Percentiles rank a stretch among this genome's conserved stretches.
These are phyloP conservation scores for Trametes polyzona DNA, from an alignment of 1,284 basidiomycete species.

Conservation along the genomic window DNA sequence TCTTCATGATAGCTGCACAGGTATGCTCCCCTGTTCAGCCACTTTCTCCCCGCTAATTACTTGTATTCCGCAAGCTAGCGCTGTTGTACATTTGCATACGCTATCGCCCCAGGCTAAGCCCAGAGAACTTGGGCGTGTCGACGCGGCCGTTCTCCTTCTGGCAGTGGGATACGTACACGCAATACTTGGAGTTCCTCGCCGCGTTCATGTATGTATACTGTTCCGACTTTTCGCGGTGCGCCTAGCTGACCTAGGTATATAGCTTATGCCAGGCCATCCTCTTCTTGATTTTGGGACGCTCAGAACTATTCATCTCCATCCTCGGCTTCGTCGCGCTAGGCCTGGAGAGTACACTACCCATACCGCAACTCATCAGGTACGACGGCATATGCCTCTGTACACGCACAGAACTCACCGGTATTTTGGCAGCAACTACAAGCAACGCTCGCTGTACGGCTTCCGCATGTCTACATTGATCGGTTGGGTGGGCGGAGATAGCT, in stretches of 20 bases:
- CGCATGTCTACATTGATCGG: constrained; percentile 80
- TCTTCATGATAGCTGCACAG: constrained; percentile 83
- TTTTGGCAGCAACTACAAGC: constrained; percentile 67
- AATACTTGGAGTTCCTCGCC: constrained; percentile 85
- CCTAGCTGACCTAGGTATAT: constrained; percentile 21
- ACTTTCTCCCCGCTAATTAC: constrained; percentile 6
- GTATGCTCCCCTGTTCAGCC: constrained; percentile 43
- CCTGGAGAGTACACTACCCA: constrained; percentile 80
- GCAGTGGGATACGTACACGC: constrained; percentile 81
- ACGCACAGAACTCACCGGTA: too few species aligned
- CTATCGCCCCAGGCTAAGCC: constrained; percentile 61
- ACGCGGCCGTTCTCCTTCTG: constrained; percentile 80
- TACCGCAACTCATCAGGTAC: constrained; percentile 79
- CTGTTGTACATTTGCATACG: constrained; percentile 79
- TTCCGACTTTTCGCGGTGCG: background rate
- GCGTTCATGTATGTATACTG: constrained; percentile 63
- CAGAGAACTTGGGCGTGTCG: constrained; percentile 62
- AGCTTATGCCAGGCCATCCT: constrained; percentile 74
- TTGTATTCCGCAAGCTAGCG: constrained; percentile 52
- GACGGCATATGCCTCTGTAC: background rate
- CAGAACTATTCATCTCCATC: constrained; percentile 61
- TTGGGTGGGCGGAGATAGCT: constrained; percentile 81
- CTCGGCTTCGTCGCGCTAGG: constrained; percentile 82
- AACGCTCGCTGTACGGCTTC: constrained; percentile 83
- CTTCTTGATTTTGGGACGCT: constrained; percentile 76